Evolutionary conservation across 2,329 filamentous ascomycete species (phyloP), one percentile per base, ranked within the genome.

Genomic region (Atkinsonella texensis): DNA sequence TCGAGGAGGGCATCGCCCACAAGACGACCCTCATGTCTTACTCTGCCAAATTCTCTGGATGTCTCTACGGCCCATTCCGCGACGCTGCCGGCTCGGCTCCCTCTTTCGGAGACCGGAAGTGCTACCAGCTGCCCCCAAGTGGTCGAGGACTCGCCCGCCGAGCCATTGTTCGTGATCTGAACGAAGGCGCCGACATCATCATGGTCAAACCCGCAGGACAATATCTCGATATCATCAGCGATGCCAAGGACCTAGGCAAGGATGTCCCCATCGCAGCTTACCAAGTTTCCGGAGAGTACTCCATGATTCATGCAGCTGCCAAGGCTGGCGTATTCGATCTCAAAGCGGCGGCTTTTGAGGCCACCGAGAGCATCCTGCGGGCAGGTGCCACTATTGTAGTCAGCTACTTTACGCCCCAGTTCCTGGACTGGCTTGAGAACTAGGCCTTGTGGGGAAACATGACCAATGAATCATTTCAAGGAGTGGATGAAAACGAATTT

Each of bases 141-240:
- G 93, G 90, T 28, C 85, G 93, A 48, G 93, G 93, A 35, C 81
- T 98, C 44, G 93, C 93, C 15, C 83, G 93, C 57, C 82, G 93
- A 59, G 93, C 93, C 47, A 96, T 98, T 57, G 73, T 82, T 41
- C 81, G 93, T 59, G 93, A 98, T 65, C 91, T 98, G 59, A 79
- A 77, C 57, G 93, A 98, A 70, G 93, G 93, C 28, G 93, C 93
- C 18, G 93, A 98, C 63, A 89, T 96, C 59, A 95, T 98, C 70
- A 96, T 98, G 91, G 93, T 98, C 55, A 98, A 98, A 76, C 93
- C 93, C 2, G 93, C 93, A 10, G 87, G 87, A 61, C 89, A 91
- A 68, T 98, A 95, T 67, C 78, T 98, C 45, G 93, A 98, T 69
- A 95, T 98, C 62, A 97, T 98, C 67, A 89, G 87, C 59, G 93